Base-by-base conservation (phyloP, 129 eudicot genomes). In the Erigeron canadensis region DNA sequence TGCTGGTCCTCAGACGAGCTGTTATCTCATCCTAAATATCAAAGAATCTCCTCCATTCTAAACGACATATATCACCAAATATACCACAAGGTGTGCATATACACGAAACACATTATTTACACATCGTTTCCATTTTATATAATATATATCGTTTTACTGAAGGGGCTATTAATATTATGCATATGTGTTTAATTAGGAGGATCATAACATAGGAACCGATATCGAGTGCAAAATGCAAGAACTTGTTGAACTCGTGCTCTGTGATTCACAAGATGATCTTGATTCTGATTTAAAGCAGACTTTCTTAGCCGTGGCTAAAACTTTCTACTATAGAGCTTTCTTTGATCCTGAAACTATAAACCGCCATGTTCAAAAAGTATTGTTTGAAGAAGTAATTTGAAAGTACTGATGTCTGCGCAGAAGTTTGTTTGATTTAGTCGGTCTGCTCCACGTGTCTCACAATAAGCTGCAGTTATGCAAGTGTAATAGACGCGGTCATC, bases 221-320 rank as follows among this genome's bases (percentile, higher is more conserved):
- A 5, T 28, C 18, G 65, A 59, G 65, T 59, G 40, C 42, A 59
- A 59, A 28, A 28, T 59, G 65, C 65, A 59, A 11, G 42, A 59
- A 59, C 18, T 59, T 59, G 65, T 21, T 5, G 40, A 59, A 10
- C 65, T 59, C 18, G 2, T 28, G 37, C 42, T 59, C 18, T 59
- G 18, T 28, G 13, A 28, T 40, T 59, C 65, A 59, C 40, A 10
- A 1, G 15, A 59, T 7, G 65, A 59, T 59, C 65, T 58, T 58
- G 64, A 58, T 22, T 13, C 64, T 19, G 39, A 59, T 17, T 13
- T 59, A 16, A 22, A 58, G 41, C 40, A 6, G 39, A 59, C 7
- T 8, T 58, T 58, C 23, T 23, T 58, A 23, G 5, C 13, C 5
- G 64, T 58, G 1, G 43, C 65, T 12, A 59, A 59, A 23, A 28